A percentile compares a stretch with the other conserved stretches of the same genome.
Conservation (phyloP, 768 basidiomycete genomes). For the Pisolithus orientalis region DNA sequence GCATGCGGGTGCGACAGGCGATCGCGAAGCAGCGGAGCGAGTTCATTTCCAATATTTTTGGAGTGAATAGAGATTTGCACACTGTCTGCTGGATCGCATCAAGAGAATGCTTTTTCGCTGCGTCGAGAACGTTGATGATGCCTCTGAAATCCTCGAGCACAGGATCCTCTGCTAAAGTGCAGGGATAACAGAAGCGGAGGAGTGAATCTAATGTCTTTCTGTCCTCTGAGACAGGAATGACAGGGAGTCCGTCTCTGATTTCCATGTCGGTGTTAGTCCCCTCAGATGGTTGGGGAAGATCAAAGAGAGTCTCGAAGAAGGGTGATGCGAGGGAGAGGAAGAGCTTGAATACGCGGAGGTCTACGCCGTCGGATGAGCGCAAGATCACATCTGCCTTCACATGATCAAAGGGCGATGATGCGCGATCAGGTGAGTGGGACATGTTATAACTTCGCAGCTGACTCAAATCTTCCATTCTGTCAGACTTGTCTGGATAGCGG, state of each 20-base stretch:
- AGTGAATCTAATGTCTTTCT: slow-evolving; percentile 17
- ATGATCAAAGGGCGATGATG: slow-evolving; percentile 18
- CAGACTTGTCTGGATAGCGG: not conserved
- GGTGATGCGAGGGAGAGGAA: slow-evolving; percentile 30
- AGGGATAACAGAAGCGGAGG: slow-evolving; percentile 24
- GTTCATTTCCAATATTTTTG: slow-evolving; percentile 11
- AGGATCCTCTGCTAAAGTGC: slow-evolving; percentile 16
- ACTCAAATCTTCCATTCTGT: not conserved
- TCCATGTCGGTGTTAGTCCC: slow-evolving; percentile 3
- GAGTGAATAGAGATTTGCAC: slow-evolving; percentile 14
- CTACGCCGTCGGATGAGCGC: slow-evolving; percentile 21
- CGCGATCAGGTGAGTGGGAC: not conserved
- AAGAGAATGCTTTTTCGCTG: slow-evolving; percentile 13
- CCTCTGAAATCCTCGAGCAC: slow-evolving; percentile 8
- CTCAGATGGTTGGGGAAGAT: slow-evolving; percentile 20
- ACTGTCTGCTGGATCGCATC: slow-evolving; percentile 11
- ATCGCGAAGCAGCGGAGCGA: slow-evolving; percentile 28
- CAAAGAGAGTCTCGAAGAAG: slow-evolving; percentile 28
- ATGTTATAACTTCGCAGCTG: not conserved
- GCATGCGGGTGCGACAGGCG: slow-evolving; percentile 19
- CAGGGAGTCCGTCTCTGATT: slow-evolving; percentile 11
- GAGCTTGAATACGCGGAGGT: slow-evolving; percentile 27
- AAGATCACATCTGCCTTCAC: slow-evolving; percentile 17
- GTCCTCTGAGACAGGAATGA: slow-evolving; percentile 15
- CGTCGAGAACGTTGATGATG: slow-evolving; percentile 5